Evolutionary conservation across 305 asterid genomes (phyloP), one percentile per base, ranked within the genome.

Genomic region (Coffea humblotiana): DNA sequence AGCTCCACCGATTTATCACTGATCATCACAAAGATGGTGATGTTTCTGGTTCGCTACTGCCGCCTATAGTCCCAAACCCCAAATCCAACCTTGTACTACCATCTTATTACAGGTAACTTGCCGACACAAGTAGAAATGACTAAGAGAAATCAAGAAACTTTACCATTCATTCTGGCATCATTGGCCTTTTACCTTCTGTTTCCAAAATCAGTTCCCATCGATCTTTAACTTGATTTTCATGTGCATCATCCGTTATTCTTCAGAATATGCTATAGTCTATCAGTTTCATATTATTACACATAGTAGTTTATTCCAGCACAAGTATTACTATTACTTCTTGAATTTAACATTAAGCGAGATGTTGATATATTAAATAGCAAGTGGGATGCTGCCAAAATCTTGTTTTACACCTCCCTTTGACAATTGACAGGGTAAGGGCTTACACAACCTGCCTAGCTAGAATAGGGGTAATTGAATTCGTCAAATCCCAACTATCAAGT

Each of bases 41-140:
- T 84, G 88, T 79, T 75, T 86, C 84, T 80, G 13, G 58, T 58
- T 58, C 67, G n/a, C 71, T 73, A 35, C 73, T 72, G 58, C 79
- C 35, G 37, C 37, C 64, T 74, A 70, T 54, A 16, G 70, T 75
- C 80, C 56, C 18, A 77, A 77, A 27, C 19, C 12, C 43, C 21
- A 51, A 58, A 74, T 74, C 81, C 81, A 72, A 76, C 56, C 84
- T 65, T 77, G 35, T 29, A 63, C 78, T 15, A 58, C 64, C 6
- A 1, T 35, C 80, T 63, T 82, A 75, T 79, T 52, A 79, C 71
- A 60, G 88, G 86, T 89, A 83, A 48, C 15, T 43, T 6, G 71
- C 35, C 75, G 6, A 14, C 70, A 45, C 9, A 4, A 1, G 9
- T 13, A 19, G 35, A 47, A 60, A 43, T 15, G 1, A 68, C 21